phyloP scores from a whole-genome alignment of 1,284 basidiomycete species.

The Microbotryum intermedium region DNA sequence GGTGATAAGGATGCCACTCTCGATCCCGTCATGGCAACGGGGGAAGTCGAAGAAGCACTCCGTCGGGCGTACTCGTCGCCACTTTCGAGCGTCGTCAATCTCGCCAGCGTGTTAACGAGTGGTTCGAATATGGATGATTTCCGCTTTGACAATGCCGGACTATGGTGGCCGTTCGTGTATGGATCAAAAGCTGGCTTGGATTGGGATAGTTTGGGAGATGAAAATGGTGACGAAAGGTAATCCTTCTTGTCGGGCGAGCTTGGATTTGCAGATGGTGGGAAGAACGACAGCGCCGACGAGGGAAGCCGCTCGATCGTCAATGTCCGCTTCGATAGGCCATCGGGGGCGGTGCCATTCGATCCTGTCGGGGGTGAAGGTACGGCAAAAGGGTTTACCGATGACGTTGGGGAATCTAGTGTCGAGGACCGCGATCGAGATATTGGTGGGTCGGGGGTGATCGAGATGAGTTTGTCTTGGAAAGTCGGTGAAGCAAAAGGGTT shows the following conservation, averaged over 20 bases:
- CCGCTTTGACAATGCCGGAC: neutral
- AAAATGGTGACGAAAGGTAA: neutral
- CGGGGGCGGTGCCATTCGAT: neutral
- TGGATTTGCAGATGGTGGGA: constrained; percentile 46
- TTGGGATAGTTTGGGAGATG: neutral
- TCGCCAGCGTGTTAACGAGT: neutral
- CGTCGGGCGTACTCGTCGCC: neutral
- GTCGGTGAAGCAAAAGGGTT: constrained; percentile 2
- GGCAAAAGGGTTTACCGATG: neutral
- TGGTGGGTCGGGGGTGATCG: neutral
- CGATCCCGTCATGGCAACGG: neutral
- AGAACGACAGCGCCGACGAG: constrained; percentile 51
- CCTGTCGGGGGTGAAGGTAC: neutral
- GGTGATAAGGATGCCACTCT: no score
- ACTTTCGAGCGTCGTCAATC: neutral
- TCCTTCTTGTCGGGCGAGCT: neutral
- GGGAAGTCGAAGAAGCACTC: neutral
- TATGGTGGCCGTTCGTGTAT: neutral
- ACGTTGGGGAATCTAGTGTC: neutral
- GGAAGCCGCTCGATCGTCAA: constrained; percentile 49
- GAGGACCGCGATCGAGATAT: neutral
- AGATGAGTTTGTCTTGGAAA: neutral
- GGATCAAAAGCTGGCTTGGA: neutral
- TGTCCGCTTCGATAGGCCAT: constrained; percentile 13
- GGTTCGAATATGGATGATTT: neutral